phyloP scores from a whole-genome alignment of 441 rosid species.

The Corymbia calophylla region DNA sequence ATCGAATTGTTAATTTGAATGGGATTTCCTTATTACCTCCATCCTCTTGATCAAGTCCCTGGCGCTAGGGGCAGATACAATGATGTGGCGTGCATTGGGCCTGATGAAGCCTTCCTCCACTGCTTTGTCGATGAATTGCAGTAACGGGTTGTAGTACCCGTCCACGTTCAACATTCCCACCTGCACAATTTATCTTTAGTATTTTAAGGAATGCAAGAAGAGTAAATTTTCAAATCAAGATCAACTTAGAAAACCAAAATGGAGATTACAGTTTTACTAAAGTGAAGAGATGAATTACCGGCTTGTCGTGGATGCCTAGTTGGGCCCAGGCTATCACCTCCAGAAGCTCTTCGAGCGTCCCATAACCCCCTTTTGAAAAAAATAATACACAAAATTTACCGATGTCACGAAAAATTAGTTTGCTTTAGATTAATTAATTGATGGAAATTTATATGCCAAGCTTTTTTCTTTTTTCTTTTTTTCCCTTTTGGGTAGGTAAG shows the following conservation, averaged over 20 bases:
- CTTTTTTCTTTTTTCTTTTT: neutral
- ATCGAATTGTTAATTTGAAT: neutral
- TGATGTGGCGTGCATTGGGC: constrained; percentile 84
- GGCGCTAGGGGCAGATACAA: constrained; percentile 70
- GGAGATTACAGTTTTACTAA: neutral
- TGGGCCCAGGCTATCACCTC: constrained; percentile 98
- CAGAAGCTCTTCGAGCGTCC: constrained; percentile 93
- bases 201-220: neutral
- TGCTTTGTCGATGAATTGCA: constrained; percentile 86
- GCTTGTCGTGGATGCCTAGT: constrained; percentile 96
- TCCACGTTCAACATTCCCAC: constrained; percentile 94
- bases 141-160: constrained; percentile 82
- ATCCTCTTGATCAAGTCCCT: constrained; percentile 68
- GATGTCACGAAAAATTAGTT: neutral
- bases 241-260: neutral
- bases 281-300: constrained; percentile 32
- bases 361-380: constrained; percentile 72
- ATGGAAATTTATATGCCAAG: neutral
- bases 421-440: neutral
- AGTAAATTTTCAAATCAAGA: neutral
- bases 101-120: constrained; percentile 89
- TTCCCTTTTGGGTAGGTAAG: neutral
- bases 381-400: neutral
- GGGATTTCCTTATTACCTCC: constrained; percentile 40
- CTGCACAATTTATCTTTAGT: constrained; percentile 18